Base-by-base conservation (phyloP, 495 filamentous ascomycete genomes). In the Penicillium samsonianum region DNA sequence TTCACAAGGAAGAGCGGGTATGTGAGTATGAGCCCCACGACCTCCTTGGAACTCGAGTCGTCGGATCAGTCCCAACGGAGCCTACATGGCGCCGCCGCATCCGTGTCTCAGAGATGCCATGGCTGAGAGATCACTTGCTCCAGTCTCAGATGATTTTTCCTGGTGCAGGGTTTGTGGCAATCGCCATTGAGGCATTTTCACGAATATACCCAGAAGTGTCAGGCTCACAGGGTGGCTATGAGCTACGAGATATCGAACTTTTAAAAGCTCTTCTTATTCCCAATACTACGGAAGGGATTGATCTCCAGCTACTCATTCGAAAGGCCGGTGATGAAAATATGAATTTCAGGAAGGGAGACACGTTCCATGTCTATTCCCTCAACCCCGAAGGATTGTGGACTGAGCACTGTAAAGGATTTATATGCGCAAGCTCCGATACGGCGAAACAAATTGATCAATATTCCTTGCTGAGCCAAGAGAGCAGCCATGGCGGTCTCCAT, bases 191-290 rank as follows among this genome's bases (percentile, higher is more conserved):
- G 50, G 71, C 65, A 6, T 20, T 58, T n/a, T 30, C 38, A n/a
- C 65, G 67, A 25, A 31, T 65, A 22, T 26, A 35, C 11, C 25
- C 46, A 16, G 1, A 16, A 17, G 33, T 16, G 33, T n/a, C 31
- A 17, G 8, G 12, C 12, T 37, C 33, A 37, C 33, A 37, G 33
- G 33, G 33, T 37, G 46, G 46, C 16, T 49, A 49, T 31, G 23
- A 49, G 31, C 22, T 59, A 64, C 72, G 33, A 44, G 69, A 54
- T 60, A 60, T 38, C 71, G 73, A 59, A 59, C 68, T 66, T 64
- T 64, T 20, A 49, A 74, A 40, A 55, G 66, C 51, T 69, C 70
- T 65, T 73, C 72, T 65, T 57, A 69, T 44, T 64, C 75, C 55
- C 6, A 50, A 62, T n/a, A 63, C 50, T n/a, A 59, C 59, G 9